A percentile compares a stretch with the other conserved stretches of the same genome.
phyloP scores from a whole-genome alignment of 176 grass and related monocot species.

The Zoysia japonica region DNA sequence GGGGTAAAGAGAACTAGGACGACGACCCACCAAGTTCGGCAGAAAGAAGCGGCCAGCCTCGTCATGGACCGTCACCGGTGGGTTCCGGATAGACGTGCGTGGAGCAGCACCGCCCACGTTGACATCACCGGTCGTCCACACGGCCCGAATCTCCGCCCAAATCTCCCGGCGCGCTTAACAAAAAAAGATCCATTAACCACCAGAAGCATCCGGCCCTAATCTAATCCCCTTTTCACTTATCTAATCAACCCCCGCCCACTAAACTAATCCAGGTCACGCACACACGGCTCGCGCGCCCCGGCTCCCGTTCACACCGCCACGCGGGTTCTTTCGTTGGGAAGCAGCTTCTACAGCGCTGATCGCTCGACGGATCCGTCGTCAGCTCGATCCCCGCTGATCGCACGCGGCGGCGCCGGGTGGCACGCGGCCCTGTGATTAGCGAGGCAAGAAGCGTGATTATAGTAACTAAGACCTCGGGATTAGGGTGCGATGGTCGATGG shows the following conservation, averaged over 20 bases:
- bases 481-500: no score
- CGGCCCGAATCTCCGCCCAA: slow-evolving; percentile 20
- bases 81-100: slow-evolving; percentile 26
- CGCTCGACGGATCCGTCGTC: neutral
- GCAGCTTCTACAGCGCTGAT: neutral
- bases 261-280: slow-evolving; percentile 10
- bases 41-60: neutral
- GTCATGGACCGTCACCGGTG: neutral
- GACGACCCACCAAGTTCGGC: slow-evolving; percentile 7
- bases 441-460: no score
- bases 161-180: slow-evolving; percentile 27
- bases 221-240: neutral
- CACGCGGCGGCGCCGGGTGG: slow-evolving; percentile 16
- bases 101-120: slow-evolving; percentile 46
- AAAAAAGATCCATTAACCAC: slow-evolving; percentile 21
- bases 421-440: no score
- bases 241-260: neutral
- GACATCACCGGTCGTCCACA: slow-evolving; percentile 42
- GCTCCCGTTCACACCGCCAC: slow-evolving; percentile 20
- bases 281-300: neutral
- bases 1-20: neutral
- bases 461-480: no score
- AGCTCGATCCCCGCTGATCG: neutral
- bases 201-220: slow-evolving; percentile 33
- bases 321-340: neutral